Evolutionary conservation across 1,139 yeast genomes (phyloP).

Genomic region (Zygoascus sp.): DNA sequence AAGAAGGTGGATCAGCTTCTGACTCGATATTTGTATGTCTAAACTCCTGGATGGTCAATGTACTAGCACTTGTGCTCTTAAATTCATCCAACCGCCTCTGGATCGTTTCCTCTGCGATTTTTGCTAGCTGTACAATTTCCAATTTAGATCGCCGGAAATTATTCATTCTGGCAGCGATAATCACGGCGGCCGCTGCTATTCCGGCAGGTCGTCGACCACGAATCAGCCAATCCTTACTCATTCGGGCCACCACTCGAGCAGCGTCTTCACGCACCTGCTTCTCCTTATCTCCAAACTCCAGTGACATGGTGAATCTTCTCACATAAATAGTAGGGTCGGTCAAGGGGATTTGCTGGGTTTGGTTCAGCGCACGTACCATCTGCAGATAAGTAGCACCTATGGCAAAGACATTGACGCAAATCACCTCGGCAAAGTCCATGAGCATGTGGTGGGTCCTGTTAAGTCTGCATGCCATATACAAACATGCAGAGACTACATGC

Average conservation of each 20-base stretch:
- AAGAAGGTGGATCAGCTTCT: slow-evolving; percentile 78
- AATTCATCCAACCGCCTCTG: slow-evolving; percentile 89
- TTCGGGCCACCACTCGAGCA: slow-evolving; percentile 74
- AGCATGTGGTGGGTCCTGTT: slow-evolving; percentile 91
- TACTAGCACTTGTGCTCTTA: slow-evolving; percentile 68
- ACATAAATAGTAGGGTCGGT: slow-evolving; percentile 94
- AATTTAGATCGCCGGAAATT: slow-evolving; percentile 87
- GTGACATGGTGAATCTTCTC: slow-evolving; percentile 85
- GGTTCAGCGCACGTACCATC: slow-evolving; percentile 75
- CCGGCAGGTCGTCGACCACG: slow-evolving; percentile 99
- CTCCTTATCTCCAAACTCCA: slow-evolving; percentile 63
- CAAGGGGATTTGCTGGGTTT: slow-evolving; percentile 70
- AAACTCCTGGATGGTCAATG: slow-evolving; percentile 67
- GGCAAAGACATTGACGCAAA: slow-evolving; percentile 88
- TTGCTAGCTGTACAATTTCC: slow-evolving; percentile 92
- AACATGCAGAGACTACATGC: slow-evolving; percentile 90
- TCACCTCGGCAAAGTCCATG: slow-evolving; percentile 84
- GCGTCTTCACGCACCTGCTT: slow-evolving; percentile 84
- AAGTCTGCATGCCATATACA: slow-evolving; percentile 89
- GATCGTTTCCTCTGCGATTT: slow-evolving; percentile 89
- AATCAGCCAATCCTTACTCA: slow-evolving; percentile 93
- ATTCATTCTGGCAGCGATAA: slow-evolving; percentile 94
- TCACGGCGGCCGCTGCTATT: slow-evolving; percentile 91
- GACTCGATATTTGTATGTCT: slow-evolving; percentile 49
- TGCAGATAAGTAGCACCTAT: slow-evolving; percentile 93